Base-by-base conservation (phyloP, 176 grass and related monocot species). In the Elymus sibiricus region DNA sequence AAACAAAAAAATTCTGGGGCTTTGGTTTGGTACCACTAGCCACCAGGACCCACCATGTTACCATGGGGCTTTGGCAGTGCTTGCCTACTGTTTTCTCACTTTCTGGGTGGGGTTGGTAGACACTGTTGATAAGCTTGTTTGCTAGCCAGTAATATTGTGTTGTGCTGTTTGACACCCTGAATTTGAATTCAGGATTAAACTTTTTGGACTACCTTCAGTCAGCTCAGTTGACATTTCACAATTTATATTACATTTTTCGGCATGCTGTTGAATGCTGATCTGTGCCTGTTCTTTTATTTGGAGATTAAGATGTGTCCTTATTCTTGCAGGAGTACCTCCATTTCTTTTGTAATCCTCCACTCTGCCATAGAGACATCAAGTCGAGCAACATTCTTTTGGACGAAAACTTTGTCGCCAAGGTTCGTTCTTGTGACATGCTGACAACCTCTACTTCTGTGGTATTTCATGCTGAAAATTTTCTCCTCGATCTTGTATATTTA, bases 301-400 rank as follows among this genome's bases (percentile, higher is more conserved):
- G 53, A 58, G 19, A 58, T 58, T 58, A 58, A 53, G 58, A 74
- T 80, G 10, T 76, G 29, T 42, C 51, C 5, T 78, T 82, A 44
- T 12, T 82, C 10, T 83, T 94, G 82, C 80, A 99, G 97, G 97
- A 99, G 29, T 99, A 99, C 81, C 94, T 99, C 22, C 97, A 99
- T 90, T 99, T 99, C 83, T 99, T 94, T 87, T 99, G 97, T 80
- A 88, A 99, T 81, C 97, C 97, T 58, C 97, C 94, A 14, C 97
- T 99, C 53, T 99, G 94, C 79, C 97, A 99, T 53, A 87, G 96
- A 88, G 96, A 98, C 65, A 94, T 98, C 69, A 98, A 98, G 74
- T 95, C 96, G 0, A 98, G 96, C 88, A 98, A 98, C 74, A 98
- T 98, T 94, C 93, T 98, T 76, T 90, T 98, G 38, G 96, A 95